Conservation (phyloP, 495 filamentous ascomycete species). For the Annulohypoxylon maeteangense region DNA sequence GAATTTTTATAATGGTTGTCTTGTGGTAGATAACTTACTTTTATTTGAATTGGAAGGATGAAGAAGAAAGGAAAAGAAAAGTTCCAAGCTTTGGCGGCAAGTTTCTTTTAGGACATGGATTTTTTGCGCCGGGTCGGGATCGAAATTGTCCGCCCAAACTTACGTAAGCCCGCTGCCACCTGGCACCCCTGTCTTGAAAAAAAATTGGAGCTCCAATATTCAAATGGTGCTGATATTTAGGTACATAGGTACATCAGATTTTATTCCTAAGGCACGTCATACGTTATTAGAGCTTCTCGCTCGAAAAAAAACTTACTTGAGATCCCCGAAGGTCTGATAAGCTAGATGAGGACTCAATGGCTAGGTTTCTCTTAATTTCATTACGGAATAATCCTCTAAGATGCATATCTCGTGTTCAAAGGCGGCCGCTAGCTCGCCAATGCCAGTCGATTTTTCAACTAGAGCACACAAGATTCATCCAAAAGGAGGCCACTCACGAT, state of each 20-base stretch:
- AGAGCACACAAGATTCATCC: conserved; percentile 11
- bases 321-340: background rate
- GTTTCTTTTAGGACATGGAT: conserved; percentile 5
- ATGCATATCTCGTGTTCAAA: conserved; percentile 17
- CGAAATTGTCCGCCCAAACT: conserved; percentile 29
- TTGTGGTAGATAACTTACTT: conserved; percentile 69
- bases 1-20: conserved; percentile 6
- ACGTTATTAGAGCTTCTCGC: background rate
- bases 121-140: conserved; percentile 38
- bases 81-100: conserved; percentile 24
- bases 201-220: background rate
- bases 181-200: background rate
- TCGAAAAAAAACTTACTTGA: background rate
- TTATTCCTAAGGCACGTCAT: background rate
- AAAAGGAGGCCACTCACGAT: background rate
- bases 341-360: conserved; percentile 24
- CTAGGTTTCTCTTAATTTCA: conserved; percentile 17
- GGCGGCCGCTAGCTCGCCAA: conserved; percentile 13
- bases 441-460: conserved; percentile 21
- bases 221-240: background rate
- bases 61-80: conserved; percentile 68
- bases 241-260: conserved; percentile 22
- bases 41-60: conserved; percentile 98
- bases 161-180: background rate
- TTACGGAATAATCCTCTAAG: conserved; percentile 17